Percentiles rank a stretch among this genome's conserved stretches.
phyloP scores from a whole-genome alignment of 2,329 filamentous ascomycete species.

The Pyricularia sp. region DNA sequence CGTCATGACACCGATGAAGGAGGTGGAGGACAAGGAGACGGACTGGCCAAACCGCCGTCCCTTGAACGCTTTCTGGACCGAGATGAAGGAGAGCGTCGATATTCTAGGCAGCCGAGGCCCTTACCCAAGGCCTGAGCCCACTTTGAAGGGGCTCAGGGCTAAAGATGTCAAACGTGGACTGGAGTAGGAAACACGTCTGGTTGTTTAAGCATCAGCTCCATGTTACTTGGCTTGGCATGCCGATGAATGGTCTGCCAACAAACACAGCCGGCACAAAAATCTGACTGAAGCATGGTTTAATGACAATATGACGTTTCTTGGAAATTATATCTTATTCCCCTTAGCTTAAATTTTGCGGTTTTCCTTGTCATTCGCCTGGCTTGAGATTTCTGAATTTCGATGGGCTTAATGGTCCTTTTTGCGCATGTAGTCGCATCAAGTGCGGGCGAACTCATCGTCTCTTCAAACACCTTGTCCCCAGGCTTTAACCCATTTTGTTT shows the following conservation, averaged over 20 bases:
- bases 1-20: constrained; percentile 74
- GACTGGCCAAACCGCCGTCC: constrained; percentile 90
- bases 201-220: background rate
- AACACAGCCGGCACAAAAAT: background rate
- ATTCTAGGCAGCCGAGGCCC: constrained; percentile 65
- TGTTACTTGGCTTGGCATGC: background rate
- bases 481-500: background rate
- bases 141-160: constrained; percentile 40
- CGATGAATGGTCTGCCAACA: background rate
- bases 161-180: constrained; percentile 54
- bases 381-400: background rate
- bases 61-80: constrained; percentile 76
- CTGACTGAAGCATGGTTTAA: background rate
- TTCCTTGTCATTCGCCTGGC: background rate
- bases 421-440: background rate
- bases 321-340: background rate
- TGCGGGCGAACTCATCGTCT: background rate
- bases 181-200: background rate
- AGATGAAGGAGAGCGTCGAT: constrained; percentile 72
- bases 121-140: constrained; percentile 38
- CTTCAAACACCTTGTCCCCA: background rate
- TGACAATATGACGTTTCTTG: background rate
- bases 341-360: background rate
- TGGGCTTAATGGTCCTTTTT: background rate
- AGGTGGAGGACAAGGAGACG: constrained; percentile 74